Evolutionary conservation across 495 filamentous ascomycete species (phyloP), one percentile per base, ranked within the genome.

Genomic region (Alectoria sarmentosa): DNA sequence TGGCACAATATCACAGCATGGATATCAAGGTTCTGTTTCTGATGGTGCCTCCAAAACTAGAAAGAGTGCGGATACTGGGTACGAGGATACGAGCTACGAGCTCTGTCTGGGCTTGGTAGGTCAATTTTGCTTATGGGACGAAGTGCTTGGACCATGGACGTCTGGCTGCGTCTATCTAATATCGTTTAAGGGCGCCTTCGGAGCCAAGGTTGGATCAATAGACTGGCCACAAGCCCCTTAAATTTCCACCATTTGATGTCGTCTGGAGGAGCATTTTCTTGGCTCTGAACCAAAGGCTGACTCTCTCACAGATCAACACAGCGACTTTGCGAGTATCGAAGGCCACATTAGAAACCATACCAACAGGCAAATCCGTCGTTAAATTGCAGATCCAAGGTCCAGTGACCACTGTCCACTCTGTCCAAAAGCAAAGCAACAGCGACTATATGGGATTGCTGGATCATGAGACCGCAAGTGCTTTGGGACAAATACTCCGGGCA

Each of bases 61-160:
- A 46, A 21, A n/a, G 17, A 9, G 21, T n/a, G 42, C 2, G 42
- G 21, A 46, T n/a, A 46, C 21, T 4, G 42, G 10, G 17, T 4
- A 46, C 23, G 46, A 34, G 34, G 21, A 61, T 48, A n/a, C 10
- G 30, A 61, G 42, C 42, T 30, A 44, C 36, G 42, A 46, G 39
- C 15, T 61, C 36, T 61, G 59, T 61, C 32, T 61, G 30, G 59
- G 59, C 10, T 36, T 61, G 59, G 59, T 61, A 61, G 28, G 59
- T 59, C 30, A 28, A 30, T 3, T 14, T 44, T n/a, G 17, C 21
- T 46, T 21, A 2, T 46, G 9, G 21, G 5, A 46, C n/a, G 17
- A 3, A 21, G 42, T n/a, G 3, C 9, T 46, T 46, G 9, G 17
- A 46, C 42, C 17, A 46, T n/a, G 42, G 9, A n/a, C 3, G 3